Evolutionary conservation across 306 rosid genomes (phyloP).

Genomic region (Cicer arietinum): DNA sequence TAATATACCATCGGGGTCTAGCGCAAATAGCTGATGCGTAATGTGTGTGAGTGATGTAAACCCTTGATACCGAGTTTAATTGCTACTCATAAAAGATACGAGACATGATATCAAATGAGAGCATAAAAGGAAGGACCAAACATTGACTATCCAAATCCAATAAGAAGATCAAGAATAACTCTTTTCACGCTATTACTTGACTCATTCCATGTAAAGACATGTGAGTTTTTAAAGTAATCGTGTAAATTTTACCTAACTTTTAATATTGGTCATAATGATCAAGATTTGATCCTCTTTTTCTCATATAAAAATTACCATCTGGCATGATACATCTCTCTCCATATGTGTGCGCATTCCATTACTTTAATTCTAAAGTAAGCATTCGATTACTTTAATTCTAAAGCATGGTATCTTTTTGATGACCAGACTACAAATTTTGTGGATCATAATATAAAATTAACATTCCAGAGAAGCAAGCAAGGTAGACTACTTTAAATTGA

Average conservation of each 20-base stretch:
- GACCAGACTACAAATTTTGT: neutral
- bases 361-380: too few species aligned
- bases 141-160: neutral
- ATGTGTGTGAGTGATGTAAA: too few species aligned
- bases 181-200: neutral
- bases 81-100: neutral
- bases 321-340: neutral
- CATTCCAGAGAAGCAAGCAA: constrained; percentile 25
- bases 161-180: neutral
- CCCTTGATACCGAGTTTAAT: too few species aligned
- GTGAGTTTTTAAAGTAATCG: neutral
- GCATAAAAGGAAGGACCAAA: neutral
- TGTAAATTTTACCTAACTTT: neutral
- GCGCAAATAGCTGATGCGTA: too few species aligned
- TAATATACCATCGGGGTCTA: too few species aligned
- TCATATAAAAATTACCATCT: neutral
- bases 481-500: constrained; percentile 19
- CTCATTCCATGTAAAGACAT: neutral
- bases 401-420: too few species aligned
- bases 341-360: too few species aligned
- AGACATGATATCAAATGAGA: neutral
- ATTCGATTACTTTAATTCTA: too few species aligned
- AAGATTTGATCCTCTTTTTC: neutral
- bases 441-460: constrained; percentile 28
- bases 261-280: constrained; percentile 5